Evolutionary conservation across 257 asterid species (phyloP).

Genomic region (Handroanthus guayacan): DNA sequence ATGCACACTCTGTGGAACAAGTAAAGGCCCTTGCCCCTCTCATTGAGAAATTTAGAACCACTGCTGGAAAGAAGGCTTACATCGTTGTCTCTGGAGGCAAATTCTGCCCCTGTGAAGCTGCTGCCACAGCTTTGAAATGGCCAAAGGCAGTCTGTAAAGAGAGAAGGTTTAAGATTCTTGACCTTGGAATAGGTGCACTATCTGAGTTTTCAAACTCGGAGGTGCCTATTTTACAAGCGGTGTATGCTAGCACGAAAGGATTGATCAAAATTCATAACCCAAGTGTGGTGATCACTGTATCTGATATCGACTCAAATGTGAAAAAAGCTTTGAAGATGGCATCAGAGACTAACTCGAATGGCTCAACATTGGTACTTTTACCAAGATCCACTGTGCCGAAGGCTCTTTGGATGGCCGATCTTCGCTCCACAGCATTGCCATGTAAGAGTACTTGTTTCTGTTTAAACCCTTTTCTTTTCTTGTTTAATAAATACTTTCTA

Average conservation of each 20-base stretch:
- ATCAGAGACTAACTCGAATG: slow-evolving; percentile 48
- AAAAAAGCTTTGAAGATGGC: slow-evolving; percentile 88
- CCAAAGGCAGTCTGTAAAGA: slow-evolving; percentile 79
- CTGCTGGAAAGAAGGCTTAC: slow-evolving; percentile 82
- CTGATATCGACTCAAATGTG: slow-evolving; percentile 65
- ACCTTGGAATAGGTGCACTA: slow-evolving; percentile 71
- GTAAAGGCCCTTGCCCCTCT: slow-evolving; percentile 81
- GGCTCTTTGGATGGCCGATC: slow-evolving; percentile 95
- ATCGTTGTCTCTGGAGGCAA: slow-evolving; percentile 82
- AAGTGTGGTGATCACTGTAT: slow-evolving; percentile 67
- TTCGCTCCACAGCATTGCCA: slow-evolving; percentile 83
- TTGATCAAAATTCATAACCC: slow-evolving; percentile 86
- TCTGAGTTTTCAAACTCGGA: slow-evolving; percentile 69
- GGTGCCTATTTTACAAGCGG: slow-evolving; percentile 76
- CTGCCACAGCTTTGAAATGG: slow-evolving; percentile 73
- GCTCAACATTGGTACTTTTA: slow-evolving; percentile 62
- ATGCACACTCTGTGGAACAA: slow-evolving; percentile 80
- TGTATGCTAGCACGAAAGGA: slow-evolving; percentile 92
- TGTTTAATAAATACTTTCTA: neutral
- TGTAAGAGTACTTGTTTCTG: slow-evolving; percentile 48
- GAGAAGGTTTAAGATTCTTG: slow-evolving; percentile 89
- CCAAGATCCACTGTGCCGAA: slow-evolving; percentile 67
- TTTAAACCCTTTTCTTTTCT: neutral
- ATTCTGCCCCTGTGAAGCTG: slow-evolving; percentile 86
- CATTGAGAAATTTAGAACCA: slow-evolving; percentile 76